These are phyloP conservation scores for Euphrasia confusa DNA, from an alignment of 257 asterid genomes.

Conservation along the genomic window DNA sequence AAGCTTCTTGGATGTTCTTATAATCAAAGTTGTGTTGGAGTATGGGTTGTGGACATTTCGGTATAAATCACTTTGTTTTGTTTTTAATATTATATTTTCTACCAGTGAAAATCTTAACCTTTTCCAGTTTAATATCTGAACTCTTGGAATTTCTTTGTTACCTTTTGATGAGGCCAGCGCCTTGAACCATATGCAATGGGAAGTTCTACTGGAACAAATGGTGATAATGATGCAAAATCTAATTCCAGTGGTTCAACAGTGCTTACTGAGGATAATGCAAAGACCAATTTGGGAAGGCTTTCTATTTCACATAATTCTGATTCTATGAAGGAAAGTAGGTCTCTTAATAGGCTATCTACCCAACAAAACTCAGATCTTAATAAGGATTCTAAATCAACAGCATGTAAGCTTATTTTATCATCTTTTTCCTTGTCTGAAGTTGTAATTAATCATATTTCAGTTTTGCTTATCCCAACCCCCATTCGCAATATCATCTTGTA, in stretches of 20 bases:
- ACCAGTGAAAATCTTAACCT: slow-evolving; percentile 22
- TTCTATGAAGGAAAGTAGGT: slow-evolving; percentile 66
- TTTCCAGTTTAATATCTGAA: slow-evolving; percentile 22
- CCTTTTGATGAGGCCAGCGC: slow-evolving; percentile 53
- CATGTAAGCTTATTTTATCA: slow-evolving; percentile 47
- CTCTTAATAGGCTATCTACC: slow-evolving; percentile 56
- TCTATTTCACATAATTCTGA: slow-evolving; percentile 70
- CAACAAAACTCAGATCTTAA: slow-evolving; percentile 61
- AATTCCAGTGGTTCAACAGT: slow-evolving; percentile 57
- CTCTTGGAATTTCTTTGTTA: slow-evolving; percentile 27
- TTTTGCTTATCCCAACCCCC: neutral
- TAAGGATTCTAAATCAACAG: slow-evolving; percentile 63
- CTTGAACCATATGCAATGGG: slow-evolving; percentile 82
- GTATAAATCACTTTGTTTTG: slow-evolving; percentile 33
- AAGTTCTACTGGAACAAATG: slow-evolving; percentile 47
- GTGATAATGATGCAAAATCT: slow-evolving; percentile 54
- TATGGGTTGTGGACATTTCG: slow-evolving; percentile 99
- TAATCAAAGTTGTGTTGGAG: slow-evolving; percentile 99
- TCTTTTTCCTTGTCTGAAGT: slow-evolving; percentile 19
- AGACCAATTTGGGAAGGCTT: slow-evolving; percentile 66
- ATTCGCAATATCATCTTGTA: neutral
- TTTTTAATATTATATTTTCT: slow-evolving; percentile 10
- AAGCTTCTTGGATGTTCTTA: slow-evolving; percentile 98
- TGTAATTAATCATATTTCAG: slow-evolving; percentile 13
- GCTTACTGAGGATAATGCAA: slow-evolving; percentile 50